Percentiles rank a stretch among this genome's conserved stretches.
Conservation (phyloP, 805 yeast species). For the Priceomyces medius region DNA sequence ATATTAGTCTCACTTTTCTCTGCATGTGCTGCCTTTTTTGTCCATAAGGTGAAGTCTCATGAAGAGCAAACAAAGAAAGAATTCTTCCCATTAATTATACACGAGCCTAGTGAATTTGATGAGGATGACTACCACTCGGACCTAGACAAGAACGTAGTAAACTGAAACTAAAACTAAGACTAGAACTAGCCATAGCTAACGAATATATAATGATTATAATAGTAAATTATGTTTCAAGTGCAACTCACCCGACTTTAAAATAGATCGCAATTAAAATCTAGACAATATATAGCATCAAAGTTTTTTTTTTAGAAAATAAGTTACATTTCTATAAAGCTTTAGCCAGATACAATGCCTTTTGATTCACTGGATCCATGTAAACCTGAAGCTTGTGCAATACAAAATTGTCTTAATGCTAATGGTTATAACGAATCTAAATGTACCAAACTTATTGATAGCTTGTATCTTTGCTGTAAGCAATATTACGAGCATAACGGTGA, state of each 20-base stretch:
- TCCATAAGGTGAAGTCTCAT: conserved; percentile 28
- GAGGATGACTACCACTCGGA: conserved; percentile 57
- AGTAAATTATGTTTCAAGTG: not conserved
- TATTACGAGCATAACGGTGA: conserved; percentile 66
- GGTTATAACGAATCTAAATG: conserved; percentile 76
- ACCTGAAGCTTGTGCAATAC: conserved; percentile 79
- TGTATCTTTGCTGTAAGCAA: conserved; percentile 71
- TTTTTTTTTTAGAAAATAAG: too few species aligned
- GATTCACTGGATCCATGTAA: conserved; percentile 54
- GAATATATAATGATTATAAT: not conserved
- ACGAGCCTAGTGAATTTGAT: conserved; percentile 51
- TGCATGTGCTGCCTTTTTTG: conserved; percentile 52
- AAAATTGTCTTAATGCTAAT: conserved; percentile 64
- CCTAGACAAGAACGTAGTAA: conserved; percentile 37
- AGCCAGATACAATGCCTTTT: conserved; percentile 3
- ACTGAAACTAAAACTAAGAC: too few species aligned
- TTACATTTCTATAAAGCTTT: not conserved
- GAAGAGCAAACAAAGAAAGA: conserved; percentile 26
- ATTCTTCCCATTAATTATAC: conserved; percentile 42
- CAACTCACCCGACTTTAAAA: not conserved
- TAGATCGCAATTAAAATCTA: not conserved
- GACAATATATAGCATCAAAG: not conserved
- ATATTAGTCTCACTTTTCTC: conserved; percentile 64
- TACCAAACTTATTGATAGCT: conserved; percentile 60
- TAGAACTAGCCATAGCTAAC: not conserved